These are phyloP conservation scores for Neurospora terricola DNA, from an alignment of 495 filamentous ascomycete species.

Conservation along the genomic window DNA sequence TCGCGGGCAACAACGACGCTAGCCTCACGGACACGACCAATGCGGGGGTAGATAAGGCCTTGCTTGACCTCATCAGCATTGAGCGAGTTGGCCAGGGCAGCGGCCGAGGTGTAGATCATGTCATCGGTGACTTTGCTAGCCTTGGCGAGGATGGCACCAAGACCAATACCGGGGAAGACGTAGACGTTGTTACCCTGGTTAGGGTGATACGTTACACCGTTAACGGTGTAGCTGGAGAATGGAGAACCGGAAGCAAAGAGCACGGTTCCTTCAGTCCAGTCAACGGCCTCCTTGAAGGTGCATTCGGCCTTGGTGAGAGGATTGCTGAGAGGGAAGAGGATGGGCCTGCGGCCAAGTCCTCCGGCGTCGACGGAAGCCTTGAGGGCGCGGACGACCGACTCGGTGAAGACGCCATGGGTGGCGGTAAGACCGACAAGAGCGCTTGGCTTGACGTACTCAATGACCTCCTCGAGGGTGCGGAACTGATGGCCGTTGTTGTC, in stretches of 20 bases:
- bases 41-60: slow-evolving; percentile 85
- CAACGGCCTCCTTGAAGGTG: slow-evolving; percentile 85
- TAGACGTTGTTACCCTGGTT: slow-evolving; percentile 92
- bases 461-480: slow-evolving; percentile 80
- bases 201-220: slow-evolving; percentile 63
- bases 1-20: slow-evolving; percentile 78
- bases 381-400: slow-evolving; percentile 75
- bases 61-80: slow-evolving; percentile 69
- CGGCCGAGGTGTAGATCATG: slow-evolving; percentile 91
- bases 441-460: slow-evolving; percentile 88
- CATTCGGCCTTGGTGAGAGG: slow-evolving; percentile 94
- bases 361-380: slow-evolving; percentile 51
- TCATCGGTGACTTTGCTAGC: slow-evolving; percentile 79
- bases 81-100: slow-evolving; percentile 67
- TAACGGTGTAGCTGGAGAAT: slow-evolving; percentile 64
- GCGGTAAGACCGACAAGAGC: slow-evolving; percentile 92
- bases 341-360: slow-evolving; percentile 67
- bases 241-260: slow-evolving; percentile 94
- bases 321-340: slow-evolving; percentile 92
- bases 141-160: slow-evolving; percentile 89
- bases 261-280: slow-evolving; percentile 77
- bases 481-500: slow-evolving; percentile 91
- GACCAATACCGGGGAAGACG: slow-evolving; percentile 93
- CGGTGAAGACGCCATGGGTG: slow-evolving; percentile 88
- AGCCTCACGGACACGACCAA: slow-evolving; percentile 84